phyloP scores from a whole-genome alignment of 768 basidiomycete species.

The Boletus barrowsii region DNA sequence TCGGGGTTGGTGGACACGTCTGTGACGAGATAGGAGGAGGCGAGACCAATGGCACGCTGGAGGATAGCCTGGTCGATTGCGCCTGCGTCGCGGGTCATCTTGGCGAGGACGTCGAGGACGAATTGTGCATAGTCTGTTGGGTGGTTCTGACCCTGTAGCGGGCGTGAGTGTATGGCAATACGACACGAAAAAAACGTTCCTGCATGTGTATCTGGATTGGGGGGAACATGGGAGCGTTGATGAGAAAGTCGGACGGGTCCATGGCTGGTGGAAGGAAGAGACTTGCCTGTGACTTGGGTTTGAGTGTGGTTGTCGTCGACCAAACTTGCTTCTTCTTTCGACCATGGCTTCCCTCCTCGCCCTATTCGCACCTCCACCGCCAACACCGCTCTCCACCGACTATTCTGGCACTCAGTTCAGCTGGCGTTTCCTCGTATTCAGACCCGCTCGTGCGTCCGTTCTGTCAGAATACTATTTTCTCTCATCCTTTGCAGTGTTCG shows the following conservation, averaged over 20 bases:
- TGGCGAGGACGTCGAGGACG: slow-evolving; percentile 53
- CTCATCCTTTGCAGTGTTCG: slow-evolving; percentile 47
- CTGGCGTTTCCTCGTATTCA: slow-evolving; percentile 76
- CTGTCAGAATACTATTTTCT: neutral
- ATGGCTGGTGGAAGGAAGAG: slow-evolving; percentile 12
- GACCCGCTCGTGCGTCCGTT: slow-evolving; percentile 63
- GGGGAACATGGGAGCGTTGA: slow-evolving; percentile 17
- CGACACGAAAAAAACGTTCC: slow-evolving; percentile 15
- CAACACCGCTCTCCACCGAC: slow-evolving; percentile 33
- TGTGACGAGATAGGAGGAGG: slow-evolving; percentile 77
- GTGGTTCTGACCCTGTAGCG: slow-evolving; percentile 30
- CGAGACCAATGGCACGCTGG: slow-evolving; percentile 62
- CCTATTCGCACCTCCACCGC: slow-evolving; percentile 10
- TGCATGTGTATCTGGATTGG: slow-evolving; percentile 31
- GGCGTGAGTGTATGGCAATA: neutral
- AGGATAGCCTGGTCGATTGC: slow-evolving; percentile 59
- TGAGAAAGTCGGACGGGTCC: slow-evolving; percentile 23
- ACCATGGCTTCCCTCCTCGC: slow-evolving; percentile 18
- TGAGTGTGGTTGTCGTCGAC: slow-evolving; percentile 7
- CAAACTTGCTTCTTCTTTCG: neutral
- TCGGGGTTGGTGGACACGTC: slow-evolving; percentile 64
- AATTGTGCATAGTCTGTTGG: slow-evolving; percentile 62
- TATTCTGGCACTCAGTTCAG: slow-evolving; percentile 75
- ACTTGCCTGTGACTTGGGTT: slow-evolving; percentile 16
- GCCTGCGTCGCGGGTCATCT: slow-evolving; percentile 44